Evolutionary conservation across 1,139 yeast genomes (phyloP).

Genomic region (Debaryomyces subglobosus): DNA sequence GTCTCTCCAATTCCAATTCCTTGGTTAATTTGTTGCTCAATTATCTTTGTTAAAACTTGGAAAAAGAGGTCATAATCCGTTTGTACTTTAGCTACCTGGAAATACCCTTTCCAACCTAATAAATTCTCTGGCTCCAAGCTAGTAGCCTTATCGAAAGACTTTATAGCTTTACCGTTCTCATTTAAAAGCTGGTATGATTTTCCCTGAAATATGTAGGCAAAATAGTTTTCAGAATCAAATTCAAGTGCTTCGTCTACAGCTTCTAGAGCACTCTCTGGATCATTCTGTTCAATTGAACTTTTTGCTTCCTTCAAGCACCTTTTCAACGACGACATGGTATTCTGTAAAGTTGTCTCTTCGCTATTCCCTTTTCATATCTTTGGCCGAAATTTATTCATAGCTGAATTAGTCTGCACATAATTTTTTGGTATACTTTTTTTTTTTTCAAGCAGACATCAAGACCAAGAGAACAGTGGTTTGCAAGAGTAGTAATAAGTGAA

Average conservation of each 20-base stretch:
- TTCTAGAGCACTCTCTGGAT: slow-evolving; percentile 61
- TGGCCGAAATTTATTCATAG: neutral
- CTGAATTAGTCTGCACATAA: slow-evolving; percentile 3
- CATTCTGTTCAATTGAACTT: slow-evolving; percentile 55
- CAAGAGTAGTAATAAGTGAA: neutral
- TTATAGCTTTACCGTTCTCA: slow-evolving; percentile 46
- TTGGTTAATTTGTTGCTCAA: slow-evolving; percentile 31
- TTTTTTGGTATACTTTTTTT: neutral
- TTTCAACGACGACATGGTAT: slow-evolving; percentile 35
- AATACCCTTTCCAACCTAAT: slow-evolving; percentile 82
- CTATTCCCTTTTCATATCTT: neutral
- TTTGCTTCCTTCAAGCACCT: slow-evolving; percentile 60
- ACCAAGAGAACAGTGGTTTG: neutral
- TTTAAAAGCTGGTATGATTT: slow-evolving; percentile 54
- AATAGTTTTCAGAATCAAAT: slow-evolving; percentile 59
- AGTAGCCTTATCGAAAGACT: slow-evolving; percentile 57
- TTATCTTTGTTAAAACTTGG: slow-evolving; percentile 34
- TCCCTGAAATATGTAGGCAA: slow-evolving; percentile 67
- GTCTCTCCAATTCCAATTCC: slow-evolving; percentile 48
- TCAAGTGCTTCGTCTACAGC: slow-evolving; percentile 54
- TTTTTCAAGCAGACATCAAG: slow-evolving; percentile 6
- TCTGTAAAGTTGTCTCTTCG: neutral
- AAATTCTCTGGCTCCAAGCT: slow-evolving; percentile 55
- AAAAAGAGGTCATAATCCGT: slow-evolving; percentile 52
- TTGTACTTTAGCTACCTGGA: slow-evolving; percentile 41